Evolutionary conservation across 495 filamentous ascomycete genomes (phyloP), one percentile per base, ranked within the genome.

Genomic region (Paragyromitra xinjiangensis): DNA sequence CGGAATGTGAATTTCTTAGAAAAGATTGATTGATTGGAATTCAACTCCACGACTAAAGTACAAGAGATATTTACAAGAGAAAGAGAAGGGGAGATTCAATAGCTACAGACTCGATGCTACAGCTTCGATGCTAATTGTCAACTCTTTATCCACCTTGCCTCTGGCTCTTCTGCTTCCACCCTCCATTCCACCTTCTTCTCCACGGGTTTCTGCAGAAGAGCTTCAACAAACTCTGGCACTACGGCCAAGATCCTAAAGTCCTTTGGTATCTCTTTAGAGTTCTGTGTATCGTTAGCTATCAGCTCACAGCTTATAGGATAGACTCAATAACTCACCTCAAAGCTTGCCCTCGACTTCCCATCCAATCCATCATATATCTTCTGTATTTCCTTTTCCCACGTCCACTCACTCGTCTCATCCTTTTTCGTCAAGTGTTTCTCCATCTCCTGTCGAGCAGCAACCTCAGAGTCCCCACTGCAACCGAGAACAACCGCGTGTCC

Each of bases 341-440:
- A 74, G 26, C 34, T 24, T 26, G 22, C 16, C 16, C 58, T 73
- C 26, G 62, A 48, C 42, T 24, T 69, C 40, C 48, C 53, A 55
- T 78, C 69, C 64, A 74, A 26, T 16, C 55, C 50, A 14, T 74
- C 70, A 6, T 66, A 78, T 50, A 78, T 58, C 64, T 75, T 78
- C 29, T 29, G 39, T 7, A 75, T 12, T 64, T 75, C 75, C 42
- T 64, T 78, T 19, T 74, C 75, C 70, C 62, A 69, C 11, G 24
- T 56, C 69, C 69, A 78, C 9, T 39, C 40, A 6, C 26, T 11
- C 6, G 8, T 11, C 1, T 19, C 67, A 22, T 73, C 62, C 3
- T 24, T 26, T 19, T 42, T 64, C 12, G 40, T 48, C 50, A 71
- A 39, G 40, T 76, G 71, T 29, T 50, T 51, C 16, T 67, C 64